Base-by-base conservation (phyloP, 495 filamentous ascomycete genomes). In the Pyronema omphalodes region DNA sequence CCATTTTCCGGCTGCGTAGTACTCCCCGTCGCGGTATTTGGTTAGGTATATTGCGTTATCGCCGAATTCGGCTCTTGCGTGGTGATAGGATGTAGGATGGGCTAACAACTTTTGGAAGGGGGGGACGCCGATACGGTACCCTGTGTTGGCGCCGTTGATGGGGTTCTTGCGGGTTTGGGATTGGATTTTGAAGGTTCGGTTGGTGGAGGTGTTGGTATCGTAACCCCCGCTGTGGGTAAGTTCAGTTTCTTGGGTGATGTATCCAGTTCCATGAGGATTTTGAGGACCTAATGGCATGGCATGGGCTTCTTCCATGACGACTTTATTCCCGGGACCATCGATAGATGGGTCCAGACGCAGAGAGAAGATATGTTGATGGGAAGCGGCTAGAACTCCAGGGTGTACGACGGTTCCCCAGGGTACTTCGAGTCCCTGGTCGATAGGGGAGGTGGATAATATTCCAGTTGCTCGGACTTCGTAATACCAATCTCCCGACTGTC, bases 291-390 rank as follows among this genome's bases (percentile, higher is more conserved):
- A 66, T 2, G 71, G 71, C 0, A 76, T 37, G 0, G 73, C 55
- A 48, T 84, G 74, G 7, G 81, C 77, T 62, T 88, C 84, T 52
- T 86, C 80, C 61, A 79, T 80, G 43, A 80, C 78, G 33, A 86
- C 64, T 3, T 78, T 74, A 62, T 88, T 88, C 44, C 73, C 69
- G 58, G 77, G 77, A 2, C 86, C 88, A 55, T 85, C 86, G 52
- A 93, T 73, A 41, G 77, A 76, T 6, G 88, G 87, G 66, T 94
- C 87, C 12, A 94, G 73, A 11, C 88, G 82, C 1, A 93, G 77
- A 2, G 82, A 86, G 69, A 94, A 91, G 66, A 93, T 84, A 68
- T 94, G 88, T 60, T 94, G 88, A 58, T 94, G 88, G 64, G 77
- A 77, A 52, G 78, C 52, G 52, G 64, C 59, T 65, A 94, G 76